A percentile compares a stretch with the other conserved stretches of the same genome.
Conservation (phyloP, 306 rosid species). For the Cicer yamashitae region DNA sequence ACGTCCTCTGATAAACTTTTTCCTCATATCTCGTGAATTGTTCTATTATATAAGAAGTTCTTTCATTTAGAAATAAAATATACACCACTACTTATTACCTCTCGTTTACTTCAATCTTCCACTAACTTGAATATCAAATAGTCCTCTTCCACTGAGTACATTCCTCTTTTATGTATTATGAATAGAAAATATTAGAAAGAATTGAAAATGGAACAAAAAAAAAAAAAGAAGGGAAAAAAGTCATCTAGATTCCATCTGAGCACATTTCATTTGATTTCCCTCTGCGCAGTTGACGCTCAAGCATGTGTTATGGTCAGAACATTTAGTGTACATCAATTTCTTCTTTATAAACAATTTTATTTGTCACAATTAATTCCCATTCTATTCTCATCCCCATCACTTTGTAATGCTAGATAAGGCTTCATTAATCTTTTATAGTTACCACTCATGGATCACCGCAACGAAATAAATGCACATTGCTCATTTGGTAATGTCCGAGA, state of each 20-base stretch:
- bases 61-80: too few species aligned
- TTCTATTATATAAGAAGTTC: too few species aligned
- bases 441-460: constrained; percentile 36
- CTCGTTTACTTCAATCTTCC: too few species aligned
- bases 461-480: constrained; percentile 6
- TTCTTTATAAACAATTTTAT: constrained; percentile 19
- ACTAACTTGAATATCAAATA: too few species aligned
- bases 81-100: too few species aligned
- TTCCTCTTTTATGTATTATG: not conserved
- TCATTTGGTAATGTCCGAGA: not conserved
- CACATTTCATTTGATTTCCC: constrained; percentile 39
- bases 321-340: constrained; percentile 40
- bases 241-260: constrained; percentile 42
- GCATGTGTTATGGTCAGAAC: constrained; percentile 54
- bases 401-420: constrained; percentile 34
- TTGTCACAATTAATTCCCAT: constrained; percentile 32
- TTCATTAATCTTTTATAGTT: constrained; percentile 7
- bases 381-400: constrained; percentile 44
- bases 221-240: constrained; percentile 1
- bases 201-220: constrained; percentile 2
- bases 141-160: too few species aligned
- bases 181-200: not conserved
- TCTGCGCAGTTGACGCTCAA: constrained; percentile 39
- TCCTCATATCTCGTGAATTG: too few species aligned
- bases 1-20: too few species aligned